Conservation (phyloP, 176 grass and related monocot genomes). For the Cenchrus fungigraminus region DNA sequence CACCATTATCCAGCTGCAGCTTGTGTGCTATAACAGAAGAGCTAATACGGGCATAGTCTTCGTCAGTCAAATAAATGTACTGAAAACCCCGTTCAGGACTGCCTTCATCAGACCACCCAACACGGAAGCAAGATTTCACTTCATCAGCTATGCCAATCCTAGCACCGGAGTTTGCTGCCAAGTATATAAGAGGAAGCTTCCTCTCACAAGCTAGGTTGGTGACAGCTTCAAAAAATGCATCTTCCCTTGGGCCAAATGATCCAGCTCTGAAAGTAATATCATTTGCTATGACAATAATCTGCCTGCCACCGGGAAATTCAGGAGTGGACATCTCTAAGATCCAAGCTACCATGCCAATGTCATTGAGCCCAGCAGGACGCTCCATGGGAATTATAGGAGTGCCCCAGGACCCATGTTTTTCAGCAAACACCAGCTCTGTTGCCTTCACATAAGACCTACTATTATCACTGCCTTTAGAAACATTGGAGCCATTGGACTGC, state of each 20-base stretch:
- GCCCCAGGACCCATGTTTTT: slow-evolving; percentile 78
- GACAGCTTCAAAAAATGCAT: slow-evolving; percentile 96
- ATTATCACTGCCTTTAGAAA: slow-evolving; percentile 36
- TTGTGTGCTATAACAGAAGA: slow-evolving; percentile 91
- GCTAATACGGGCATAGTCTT: slow-evolving; percentile 74
- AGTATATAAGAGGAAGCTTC: slow-evolving; percentile 95
- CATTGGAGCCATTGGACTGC: slow-evolving; percentile 36
- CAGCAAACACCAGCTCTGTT: slow-evolving; percentile 75
- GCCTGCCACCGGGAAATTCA: slow-evolving; percentile 82
- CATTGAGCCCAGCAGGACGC: slow-evolving; percentile 79
- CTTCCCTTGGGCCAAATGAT: slow-evolving; percentile 96
- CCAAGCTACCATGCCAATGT: slow-evolving; percentile 96
- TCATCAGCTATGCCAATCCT: slow-evolving; percentile 92
- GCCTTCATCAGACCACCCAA: slow-evolving; percentile 78
- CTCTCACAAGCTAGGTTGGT: slow-evolving; percentile 86
- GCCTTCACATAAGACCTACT: slow-evolving; percentile 61
- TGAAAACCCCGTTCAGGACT: slow-evolving; percentile 83
- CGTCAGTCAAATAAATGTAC: slow-evolving; percentile 84
- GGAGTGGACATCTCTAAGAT: slow-evolving; percentile 88
- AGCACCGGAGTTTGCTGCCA: slow-evolving; percentile 95
- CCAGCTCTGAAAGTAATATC: slow-evolving; percentile 93
- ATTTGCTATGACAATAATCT: slow-evolving; percentile 93
- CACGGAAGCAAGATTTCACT: slow-evolving; percentile 92
- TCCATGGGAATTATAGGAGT: slow-evolving; percentile 69
- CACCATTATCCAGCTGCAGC: slow-evolving; percentile 75